These are phyloP conservation scores for Myochromella boudieri DNA, from an alignment of 768 basidiomycete genomes.

Conservation along the genomic window DNA sequence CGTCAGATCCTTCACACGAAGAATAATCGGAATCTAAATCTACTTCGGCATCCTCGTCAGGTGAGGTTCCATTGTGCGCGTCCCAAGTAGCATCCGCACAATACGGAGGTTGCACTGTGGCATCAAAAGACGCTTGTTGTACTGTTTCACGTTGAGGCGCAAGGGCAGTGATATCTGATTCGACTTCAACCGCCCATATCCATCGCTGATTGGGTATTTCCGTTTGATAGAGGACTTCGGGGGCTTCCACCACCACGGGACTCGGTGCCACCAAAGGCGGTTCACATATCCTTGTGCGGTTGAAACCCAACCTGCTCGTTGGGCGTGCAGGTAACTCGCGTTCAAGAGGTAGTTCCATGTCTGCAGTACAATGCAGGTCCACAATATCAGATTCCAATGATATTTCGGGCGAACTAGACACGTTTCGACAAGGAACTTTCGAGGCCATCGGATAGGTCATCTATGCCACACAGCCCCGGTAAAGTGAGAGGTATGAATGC, in stretches of 20 bases:
- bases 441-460: constrained; percentile 3
- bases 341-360: constrained; percentile 9
- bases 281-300: constrained; percentile 16
- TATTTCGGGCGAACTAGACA: background rate
- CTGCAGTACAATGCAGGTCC: constrained; percentile 16
- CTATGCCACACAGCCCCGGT: constrained; percentile 8
- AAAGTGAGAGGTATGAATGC: background rate
- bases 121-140: background rate
- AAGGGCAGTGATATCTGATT: constrained; percentile 22
- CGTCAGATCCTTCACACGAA: constrained; percentile 20
- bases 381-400: constrained; percentile 24
- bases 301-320: constrained; percentile 50
- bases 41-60: constrained; percentile 20
- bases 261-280: constrained; percentile 8
- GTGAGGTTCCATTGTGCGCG: constrained; percentile 12
- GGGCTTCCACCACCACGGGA: constrained; percentile 1
- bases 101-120: background rate
- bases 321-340: constrained; percentile 42
- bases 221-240: constrained; percentile 3
- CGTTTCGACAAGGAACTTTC: background rate
- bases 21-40: constrained; percentile 24
- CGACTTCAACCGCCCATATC: constrained; percentile 1
- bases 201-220: constrained; percentile 13
- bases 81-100: constrained; percentile 12
- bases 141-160: constrained; percentile 6